phyloP scores from a whole-genome alignment of 2,329 filamentous ascomycete species.

The Zasmidium angulare region DNA sequence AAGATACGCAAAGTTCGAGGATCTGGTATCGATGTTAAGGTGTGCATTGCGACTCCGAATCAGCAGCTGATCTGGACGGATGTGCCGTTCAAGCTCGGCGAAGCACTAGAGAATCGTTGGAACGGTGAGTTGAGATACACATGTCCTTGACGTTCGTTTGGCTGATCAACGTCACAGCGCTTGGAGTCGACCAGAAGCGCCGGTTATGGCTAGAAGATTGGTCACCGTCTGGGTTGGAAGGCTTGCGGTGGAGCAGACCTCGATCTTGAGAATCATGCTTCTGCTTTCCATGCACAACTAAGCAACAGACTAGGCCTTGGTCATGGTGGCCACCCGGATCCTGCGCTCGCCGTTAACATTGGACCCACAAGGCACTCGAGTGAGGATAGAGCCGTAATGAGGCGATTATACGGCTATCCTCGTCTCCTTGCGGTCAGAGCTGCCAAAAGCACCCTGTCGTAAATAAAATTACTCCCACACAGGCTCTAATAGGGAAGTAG shows the following conservation, averaged over 20 bases:
- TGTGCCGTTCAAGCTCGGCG: not conserved
- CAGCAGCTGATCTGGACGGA: conserved; percentile 2
- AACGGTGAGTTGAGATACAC: not conserved
- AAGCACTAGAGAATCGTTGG: not conserved
- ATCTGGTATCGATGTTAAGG: not conserved
- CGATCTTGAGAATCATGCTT: not conserved
- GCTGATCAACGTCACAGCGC: not conserved
- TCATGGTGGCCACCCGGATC: too few relatives aligned
- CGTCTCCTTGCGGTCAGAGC: too few relatives aligned
- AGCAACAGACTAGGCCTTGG: too few relatives aligned
- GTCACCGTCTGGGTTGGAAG: not conserved
- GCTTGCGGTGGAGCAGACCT: not conserved
- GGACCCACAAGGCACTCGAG: too few relatives aligned
- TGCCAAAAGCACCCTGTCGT: too few relatives aligned
- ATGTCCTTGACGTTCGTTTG: too few relatives aligned
- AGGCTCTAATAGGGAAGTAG: too few relatives aligned
- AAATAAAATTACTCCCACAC: too few relatives aligned
- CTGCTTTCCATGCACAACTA: too few relatives aligned
- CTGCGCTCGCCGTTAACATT: too few relatives aligned
- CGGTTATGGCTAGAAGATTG: not conserved
- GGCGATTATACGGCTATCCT: too few relatives aligned
- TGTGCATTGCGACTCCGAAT: not conserved
- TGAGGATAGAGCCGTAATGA: too few relatives aligned
- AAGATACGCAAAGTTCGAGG: not conserved
- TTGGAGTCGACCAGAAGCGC: not conserved